phyloP scores from a whole-genome alignment of 2,329 filamentous ascomycete species.

The Fusarium nelsonii region DNA sequence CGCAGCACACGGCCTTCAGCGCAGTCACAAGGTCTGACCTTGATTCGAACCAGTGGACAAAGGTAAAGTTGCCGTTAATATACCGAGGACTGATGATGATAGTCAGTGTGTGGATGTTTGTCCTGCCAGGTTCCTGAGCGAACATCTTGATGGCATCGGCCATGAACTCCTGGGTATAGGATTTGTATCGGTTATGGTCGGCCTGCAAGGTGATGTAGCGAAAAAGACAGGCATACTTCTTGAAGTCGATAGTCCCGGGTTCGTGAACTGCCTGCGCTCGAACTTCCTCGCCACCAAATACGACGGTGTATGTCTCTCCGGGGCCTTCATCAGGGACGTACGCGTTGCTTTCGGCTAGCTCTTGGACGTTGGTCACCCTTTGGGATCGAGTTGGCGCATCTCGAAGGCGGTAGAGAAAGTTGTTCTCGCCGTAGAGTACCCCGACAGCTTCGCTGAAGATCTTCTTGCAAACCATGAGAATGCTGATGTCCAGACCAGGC shows the following conservation, averaged over 20 bases:
- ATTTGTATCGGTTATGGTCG: slow-evolving; percentile 55
- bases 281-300: background rate
- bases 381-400: slow-evolving; percentile 48
- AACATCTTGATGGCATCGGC: slow-evolving; percentile 56
- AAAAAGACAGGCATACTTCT: slow-evolving; percentile 56
- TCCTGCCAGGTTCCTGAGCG: slow-evolving; percentile 22
- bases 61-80: slow-evolving; percentile 47
- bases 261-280: slow-evolving; percentile 17
- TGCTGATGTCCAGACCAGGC: slow-evolving; percentile 50
- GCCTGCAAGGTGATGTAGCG: slow-evolving; percentile 59
- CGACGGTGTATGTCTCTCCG: background rate
- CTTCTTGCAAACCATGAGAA: slow-evolving; percentile 54
- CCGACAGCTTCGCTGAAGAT: slow-evolving; percentile 55
- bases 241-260: slow-evolving; percentile 49
- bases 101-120: slow-evolving; percentile 57
- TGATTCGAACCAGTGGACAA: slow-evolving; percentile 54
- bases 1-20: slow-evolving; percentile 52
- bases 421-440: slow-evolving; percentile 63
- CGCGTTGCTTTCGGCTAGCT: slow-evolving; percentile 34
- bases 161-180: slow-evolving; percentile 49
- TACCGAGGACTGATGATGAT: slow-evolving; percentile 55
- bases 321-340: slow-evolving; percentile 8
- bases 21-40: slow-evolving; percentile 48
- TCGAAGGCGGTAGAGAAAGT: slow-evolving; percentile 61
- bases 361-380: slow-evolving; percentile 26